phyloP scores from a whole-genome alignment of 202 grass and related monocot species.

The Elaeis oleifera region DNA sequence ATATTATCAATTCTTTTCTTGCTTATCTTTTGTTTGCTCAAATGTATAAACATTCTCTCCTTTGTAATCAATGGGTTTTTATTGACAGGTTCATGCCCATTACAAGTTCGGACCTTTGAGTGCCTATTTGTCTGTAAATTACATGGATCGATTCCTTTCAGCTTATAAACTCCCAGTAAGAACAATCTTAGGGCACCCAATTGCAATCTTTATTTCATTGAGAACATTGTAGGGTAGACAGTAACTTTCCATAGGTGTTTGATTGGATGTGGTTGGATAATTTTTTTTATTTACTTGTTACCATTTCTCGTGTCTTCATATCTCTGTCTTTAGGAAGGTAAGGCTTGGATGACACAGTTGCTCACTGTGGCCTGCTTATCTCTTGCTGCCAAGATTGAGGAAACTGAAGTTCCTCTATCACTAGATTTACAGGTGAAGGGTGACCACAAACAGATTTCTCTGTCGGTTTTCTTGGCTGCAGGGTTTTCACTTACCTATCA shows the following conservation, averaged over 20 bases:
- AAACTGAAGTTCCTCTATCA: conserved; percentile 9
- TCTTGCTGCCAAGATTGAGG: conserved; percentile 19
- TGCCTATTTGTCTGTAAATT: conserved; percentile 39
- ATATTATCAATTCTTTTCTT: background rate
- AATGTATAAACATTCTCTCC: background rate
- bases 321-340: background rate
- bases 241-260: too few species aligned
- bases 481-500: too few species aligned
- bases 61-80: conserved; percentile 15
- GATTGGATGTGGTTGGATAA: too few species aligned
- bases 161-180: conserved; percentile 28
- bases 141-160: conserved; percentile 43
- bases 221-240: too few species aligned
- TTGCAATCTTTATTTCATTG: too few species aligned
- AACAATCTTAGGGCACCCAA: background rate
- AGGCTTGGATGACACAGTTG: conserved; percentile 14
- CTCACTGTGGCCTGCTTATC: conserved; percentile 10
- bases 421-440: conserved; percentile 14
- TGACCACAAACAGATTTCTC: too few species aligned
- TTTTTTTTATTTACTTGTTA: too few species aligned
- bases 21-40: background rate
- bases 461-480: too few species aligned
- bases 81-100: conserved; percentile 23
- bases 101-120: conserved; percentile 36
- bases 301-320: too few species aligned